These are phyloP conservation scores for Herpomyces periplanetae DNA, from an alignment of 2,329 filamentous ascomycete genomes.

Conservation along the genomic window DNA sequence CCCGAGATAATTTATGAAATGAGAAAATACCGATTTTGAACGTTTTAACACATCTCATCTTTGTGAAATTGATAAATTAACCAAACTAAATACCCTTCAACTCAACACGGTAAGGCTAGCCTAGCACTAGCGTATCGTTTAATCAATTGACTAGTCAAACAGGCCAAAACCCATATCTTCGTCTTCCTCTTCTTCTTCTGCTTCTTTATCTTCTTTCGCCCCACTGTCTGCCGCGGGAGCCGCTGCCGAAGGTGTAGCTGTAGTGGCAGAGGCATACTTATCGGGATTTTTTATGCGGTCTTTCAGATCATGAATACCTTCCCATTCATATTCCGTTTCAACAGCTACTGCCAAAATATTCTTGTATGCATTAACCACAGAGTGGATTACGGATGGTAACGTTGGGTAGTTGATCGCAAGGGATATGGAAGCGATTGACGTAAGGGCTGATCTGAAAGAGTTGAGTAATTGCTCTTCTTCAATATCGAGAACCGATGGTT, in stretches of 20 bases:
- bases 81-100: constrained; percentile 6
- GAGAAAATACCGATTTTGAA: constrained; percentile 7
- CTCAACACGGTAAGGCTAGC: constrained; percentile 1
- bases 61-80: constrained; percentile 3
- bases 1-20: constrained; percentile 1
- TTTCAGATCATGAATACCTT: constrained; percentile 88
- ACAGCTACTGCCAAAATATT: constrained; percentile 62
- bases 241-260: constrained; percentile 14
- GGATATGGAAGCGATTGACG: constrained; percentile 57
- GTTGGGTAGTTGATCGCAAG: constrained; percentile 83
- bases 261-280: constrained; percentile 43
- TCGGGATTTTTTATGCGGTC: constrained; percentile 98
- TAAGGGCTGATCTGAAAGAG: constrained; percentile 38
- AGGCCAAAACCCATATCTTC: constrained; percentile 15
- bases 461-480: constrained; percentile 71
- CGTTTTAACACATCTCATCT: constrained; percentile 3
- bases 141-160: constrained; percentile 10
- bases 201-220: constrained; percentile 16
- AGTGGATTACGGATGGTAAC: constrained; percentile 81
- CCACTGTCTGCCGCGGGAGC: constrained; percentile 13
- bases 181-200: constrained; percentile 13
- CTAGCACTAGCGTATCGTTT: constrained; percentile 4
- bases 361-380: constrained; percentile 91
- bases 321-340: constrained; percentile 66
- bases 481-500: constrained; percentile 52